Conservation (phyloP, 2,329 filamentous ascomycete genomes). For the Leptographium radiaticola region DNA sequence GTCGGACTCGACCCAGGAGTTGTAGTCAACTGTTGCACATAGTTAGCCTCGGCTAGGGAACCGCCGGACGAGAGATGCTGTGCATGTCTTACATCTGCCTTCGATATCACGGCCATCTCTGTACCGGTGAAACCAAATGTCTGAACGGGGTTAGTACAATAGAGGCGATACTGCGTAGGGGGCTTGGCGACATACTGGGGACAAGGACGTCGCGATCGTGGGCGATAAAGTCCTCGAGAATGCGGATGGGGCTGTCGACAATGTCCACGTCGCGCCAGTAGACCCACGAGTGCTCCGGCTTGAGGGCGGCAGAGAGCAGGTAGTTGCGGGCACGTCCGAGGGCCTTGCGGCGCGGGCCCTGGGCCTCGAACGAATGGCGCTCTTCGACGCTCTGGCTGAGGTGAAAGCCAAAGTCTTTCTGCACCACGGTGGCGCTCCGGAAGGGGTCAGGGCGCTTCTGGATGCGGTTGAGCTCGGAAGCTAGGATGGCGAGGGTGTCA, state of each 20-base stretch:
- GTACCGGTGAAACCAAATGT: constrained; percentile 95
- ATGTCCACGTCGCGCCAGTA: constrained; percentile 99
- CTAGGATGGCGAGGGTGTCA: constrained; percentile 78
- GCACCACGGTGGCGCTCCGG: constrained; percentile 68
- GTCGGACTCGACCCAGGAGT: constrained; percentile 94
- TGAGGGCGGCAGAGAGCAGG: constrained; percentile 68
- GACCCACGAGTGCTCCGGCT: constrained; percentile 93
- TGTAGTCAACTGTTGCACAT: constrained; percentile 68
- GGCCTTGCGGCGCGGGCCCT: constrained; percentile 78
- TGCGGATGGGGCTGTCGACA: constrained; percentile 71
- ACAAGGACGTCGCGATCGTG: constrained; percentile 90
- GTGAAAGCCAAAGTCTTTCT: constrained; percentile 77
- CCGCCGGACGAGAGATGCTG: constrained; percentile 10
- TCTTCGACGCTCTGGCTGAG: constrained; percentile 70
- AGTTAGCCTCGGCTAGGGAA: constrained; percentile 4
- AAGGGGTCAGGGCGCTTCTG: constrained; percentile 79
- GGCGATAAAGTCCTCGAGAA: constrained; percentile 89
- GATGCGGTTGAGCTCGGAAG: constrained; percentile 74
- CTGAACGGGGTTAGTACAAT: constrained; percentile 30
- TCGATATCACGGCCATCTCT: constrained; percentile 73
- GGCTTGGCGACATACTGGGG: constrained; percentile 54
- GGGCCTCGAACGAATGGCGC: constrained; percentile 73
- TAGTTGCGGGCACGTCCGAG: constrained; percentile 91
- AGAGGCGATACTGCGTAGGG: not conserved
- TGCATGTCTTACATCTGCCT: constrained; percentile 62